Percentiles rank a stretch among this genome's conserved stretches.
phyloP scores from a whole-genome alignment of 148 eudicot species.

The Rhododendron henanense region DNA sequence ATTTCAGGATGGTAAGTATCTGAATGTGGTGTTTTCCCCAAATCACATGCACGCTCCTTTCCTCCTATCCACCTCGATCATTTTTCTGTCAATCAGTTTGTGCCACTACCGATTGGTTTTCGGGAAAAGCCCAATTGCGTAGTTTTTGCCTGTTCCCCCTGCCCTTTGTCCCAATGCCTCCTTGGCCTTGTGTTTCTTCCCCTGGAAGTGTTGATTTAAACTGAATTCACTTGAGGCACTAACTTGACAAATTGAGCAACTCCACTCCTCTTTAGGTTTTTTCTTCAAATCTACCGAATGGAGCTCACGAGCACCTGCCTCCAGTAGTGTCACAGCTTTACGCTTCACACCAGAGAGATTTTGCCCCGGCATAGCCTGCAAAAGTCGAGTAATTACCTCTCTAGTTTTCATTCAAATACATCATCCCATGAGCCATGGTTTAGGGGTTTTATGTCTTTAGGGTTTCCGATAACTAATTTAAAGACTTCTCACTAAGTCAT shows the following conservation, averaged over 20 bases:
- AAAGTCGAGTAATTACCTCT: background rate
- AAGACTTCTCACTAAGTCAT: background rate
- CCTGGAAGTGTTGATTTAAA: constrained; percentile 49
- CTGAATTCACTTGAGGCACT: constrained; percentile 45
- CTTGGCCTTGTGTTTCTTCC: constrained; percentile 62
- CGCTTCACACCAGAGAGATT: constrained; percentile 43
- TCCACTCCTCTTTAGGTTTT: constrained; percentile 42
- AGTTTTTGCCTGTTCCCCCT: constrained; percentile 26
- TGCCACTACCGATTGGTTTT: background rate
- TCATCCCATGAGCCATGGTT: background rate
- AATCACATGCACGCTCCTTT: background rate
- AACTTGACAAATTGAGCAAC: constrained; percentile 56
- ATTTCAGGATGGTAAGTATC: background rate
- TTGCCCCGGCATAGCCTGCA: constrained; percentile 48
- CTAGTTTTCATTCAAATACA: background rate
- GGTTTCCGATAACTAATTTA: background rate
- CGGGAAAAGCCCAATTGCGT: constrained; percentile 33
- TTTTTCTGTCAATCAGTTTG: background rate
- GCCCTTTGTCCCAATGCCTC: constrained; percentile 27
- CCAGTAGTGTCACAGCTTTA: constrained; percentile 35
- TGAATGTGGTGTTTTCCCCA: background rate
- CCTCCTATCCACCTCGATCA: background rate
- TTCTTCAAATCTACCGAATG: constrained; percentile 25
- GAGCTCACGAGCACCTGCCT: no score
- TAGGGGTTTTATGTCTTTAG: background rate